Percentiles rank a stretch among this genome's conserved stretches.
These are phyloP conservation scores for Colletotrichum lini DNA, from an alignment of 2,329 filamentous ascomycete genomes.

Conservation along the genomic window DNA sequence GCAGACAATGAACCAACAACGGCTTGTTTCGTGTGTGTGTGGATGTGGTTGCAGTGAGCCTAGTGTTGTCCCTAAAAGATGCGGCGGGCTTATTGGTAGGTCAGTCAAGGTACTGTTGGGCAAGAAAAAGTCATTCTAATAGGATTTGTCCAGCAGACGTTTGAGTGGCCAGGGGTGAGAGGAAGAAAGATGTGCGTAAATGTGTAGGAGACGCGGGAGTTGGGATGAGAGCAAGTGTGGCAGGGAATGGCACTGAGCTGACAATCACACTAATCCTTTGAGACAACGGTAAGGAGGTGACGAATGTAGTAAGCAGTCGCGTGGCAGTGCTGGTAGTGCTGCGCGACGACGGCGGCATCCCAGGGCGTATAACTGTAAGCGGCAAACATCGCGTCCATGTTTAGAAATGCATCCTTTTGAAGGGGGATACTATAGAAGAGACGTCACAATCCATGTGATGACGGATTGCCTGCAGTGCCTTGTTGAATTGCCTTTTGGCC, in stretches of 20 bases:
- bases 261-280: too few relatives aligned
- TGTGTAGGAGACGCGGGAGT: neutral
- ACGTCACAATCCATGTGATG: too few relatives aligned
- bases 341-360: conserved; percentile 4
- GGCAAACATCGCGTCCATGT: neutral
- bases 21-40: conserved; percentile 17
- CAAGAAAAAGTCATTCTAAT: neutral
- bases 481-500: neutral
- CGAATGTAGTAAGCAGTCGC: conserved; percentile 37
- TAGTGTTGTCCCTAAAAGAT: neutral
- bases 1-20: neutral
- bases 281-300: conserved; percentile 13
- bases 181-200: neutral
- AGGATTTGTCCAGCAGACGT: neutral
- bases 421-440: too few relatives aligned
- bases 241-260: neutral
- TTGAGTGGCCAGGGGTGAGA: neutral
- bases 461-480: neutral
- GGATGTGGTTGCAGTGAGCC: neutral
- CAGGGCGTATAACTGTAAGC: neutral
- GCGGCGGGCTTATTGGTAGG: neutral
- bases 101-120: neutral
- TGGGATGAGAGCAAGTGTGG: neutral
- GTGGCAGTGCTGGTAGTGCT: conserved; percentile 31
- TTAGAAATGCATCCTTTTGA: neutral